Evolutionary conservation across 305 asterid genomes (phyloP), one percentile per base, ranked within the genome.

Genomic region (Solanum aculeatissimum): DNA sequence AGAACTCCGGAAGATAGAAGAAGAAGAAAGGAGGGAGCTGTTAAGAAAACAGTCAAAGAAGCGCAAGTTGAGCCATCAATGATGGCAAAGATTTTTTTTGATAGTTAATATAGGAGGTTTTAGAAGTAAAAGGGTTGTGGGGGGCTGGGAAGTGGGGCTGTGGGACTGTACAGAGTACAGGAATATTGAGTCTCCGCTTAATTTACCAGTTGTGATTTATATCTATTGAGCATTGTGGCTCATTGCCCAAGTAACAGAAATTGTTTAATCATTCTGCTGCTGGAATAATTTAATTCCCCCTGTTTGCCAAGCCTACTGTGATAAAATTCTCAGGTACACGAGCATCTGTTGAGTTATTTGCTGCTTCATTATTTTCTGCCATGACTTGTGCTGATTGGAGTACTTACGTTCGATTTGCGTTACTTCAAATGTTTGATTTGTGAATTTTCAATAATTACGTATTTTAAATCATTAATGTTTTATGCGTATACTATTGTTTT

Each of bases 11-110:
- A 47, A 90, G 91, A 85, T 92, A 72, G 94, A 95, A 87, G 97
- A 95, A 89, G 98, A 94, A 86, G 98, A 96, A 35, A 91, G 80
- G 86, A 91, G 94, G 88, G 94, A 91, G 74, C 84, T 71, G 81
- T 38, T 88, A 91, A 91, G 93, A 11, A 89, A 57, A 82, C 75
- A 72, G 86, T 93, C 93, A 3, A 96, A 90, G 91, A 96, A 89
- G 89, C 97, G 94, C 49, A 95, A 90, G 89, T 70, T 69, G 72
- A 80, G 74, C 49, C 70, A 71, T 58, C 63, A 81, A 29, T 87
- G 88, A 85, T 38, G 15, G 27, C 18, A 49, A 12, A n/a, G 0
- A 25, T 75, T 25, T 21, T 16, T 47, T 75, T 74, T 25, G 21
- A 75, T 47, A 25, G 81, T n/a, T n/a, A 45, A 6, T 74, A 47